Evolutionary conservation across 306 rosid species (phyloP).

Genomic region (Cucurbita maxima): DNA sequence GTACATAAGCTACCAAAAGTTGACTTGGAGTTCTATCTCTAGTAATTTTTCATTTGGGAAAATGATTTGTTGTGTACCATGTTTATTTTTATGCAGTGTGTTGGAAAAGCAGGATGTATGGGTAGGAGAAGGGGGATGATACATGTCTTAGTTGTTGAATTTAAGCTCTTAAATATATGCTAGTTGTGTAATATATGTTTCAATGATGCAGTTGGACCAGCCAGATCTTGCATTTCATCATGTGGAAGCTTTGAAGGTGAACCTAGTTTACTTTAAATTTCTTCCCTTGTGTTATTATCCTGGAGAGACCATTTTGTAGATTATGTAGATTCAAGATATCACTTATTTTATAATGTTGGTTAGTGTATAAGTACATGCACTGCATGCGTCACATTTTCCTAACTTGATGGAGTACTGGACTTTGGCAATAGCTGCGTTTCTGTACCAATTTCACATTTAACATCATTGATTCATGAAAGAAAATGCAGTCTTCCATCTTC

Average conservation of each 20-base stretch:
- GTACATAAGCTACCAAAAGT: no score
- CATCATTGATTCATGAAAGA: neutral
- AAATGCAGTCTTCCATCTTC: neutral
- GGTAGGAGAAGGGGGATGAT: neutral
- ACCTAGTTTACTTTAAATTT: neutral
- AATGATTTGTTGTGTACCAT: neutral
- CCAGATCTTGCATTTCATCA: constrained; percentile 44
- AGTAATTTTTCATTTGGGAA: neutral
- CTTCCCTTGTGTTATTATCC: neutral
- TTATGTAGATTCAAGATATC: neutral
- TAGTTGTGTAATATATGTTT: constrained; percentile 8
- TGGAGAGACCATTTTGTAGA: neutral
- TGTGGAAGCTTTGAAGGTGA: constrained; percentile 46
- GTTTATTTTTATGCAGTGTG: neutral
- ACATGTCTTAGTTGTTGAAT: neutral
- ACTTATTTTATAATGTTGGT: neutral
- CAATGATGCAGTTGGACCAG: constrained; percentile 40
- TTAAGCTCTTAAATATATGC: neutral
- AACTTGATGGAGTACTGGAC: neutral
- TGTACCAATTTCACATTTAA: neutral
- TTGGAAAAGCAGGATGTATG: neutral
- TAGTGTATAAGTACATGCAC: neutral
- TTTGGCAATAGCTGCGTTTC: neutral
- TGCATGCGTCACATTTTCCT: neutral
- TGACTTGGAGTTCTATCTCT: neutral